Evolutionary conservation across 768 basidiomycete species (phyloP).

Genomic region (Lepiota brunneoincarnata): DNA sequence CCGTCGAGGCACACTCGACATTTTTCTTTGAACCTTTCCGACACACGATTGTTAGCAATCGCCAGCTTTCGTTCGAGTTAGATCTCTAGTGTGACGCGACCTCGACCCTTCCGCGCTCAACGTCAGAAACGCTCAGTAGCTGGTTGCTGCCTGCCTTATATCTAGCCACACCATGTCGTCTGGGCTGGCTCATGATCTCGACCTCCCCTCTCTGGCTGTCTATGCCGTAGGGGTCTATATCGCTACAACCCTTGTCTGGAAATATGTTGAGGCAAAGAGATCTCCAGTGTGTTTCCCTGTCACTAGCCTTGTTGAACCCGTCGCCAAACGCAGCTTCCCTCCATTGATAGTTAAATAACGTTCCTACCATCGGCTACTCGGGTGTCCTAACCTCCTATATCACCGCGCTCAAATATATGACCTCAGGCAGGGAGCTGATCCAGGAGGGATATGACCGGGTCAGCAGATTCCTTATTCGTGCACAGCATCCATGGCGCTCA

Average conservation of each 20-base stretch:
- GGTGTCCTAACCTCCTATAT: slow-evolving; percentile 23
- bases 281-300: slow-evolving; percentile 4
- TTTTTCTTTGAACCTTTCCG: no score
- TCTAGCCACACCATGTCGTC: not conserved
- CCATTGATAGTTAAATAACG: slow-evolving; percentile 3
- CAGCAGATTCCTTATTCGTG: not conserved
- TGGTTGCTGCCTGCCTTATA: no score
- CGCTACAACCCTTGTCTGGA: not conserved
- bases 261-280: slow-evolving; percentile 9
- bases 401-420: slow-evolving; percentile 19
- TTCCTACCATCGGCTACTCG: slow-evolving; percentile 24
- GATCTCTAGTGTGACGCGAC: not conserved
- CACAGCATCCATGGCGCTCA: not conserved
- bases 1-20: no score
- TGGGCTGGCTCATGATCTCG: not conserved
- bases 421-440: slow-evolving; percentile 19
- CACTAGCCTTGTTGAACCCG: not conserved
- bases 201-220: not conserved
- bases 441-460: slow-evolving; percentile 23
- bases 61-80: no score
- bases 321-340: not conserved
- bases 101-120: not conserved
- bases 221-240: not conserved
- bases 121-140: no score
- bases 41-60: no score